Evolutionary conservation across 306 rosid genomes (phyloP).

Genomic region (Hippophae tibetana): DNA sequence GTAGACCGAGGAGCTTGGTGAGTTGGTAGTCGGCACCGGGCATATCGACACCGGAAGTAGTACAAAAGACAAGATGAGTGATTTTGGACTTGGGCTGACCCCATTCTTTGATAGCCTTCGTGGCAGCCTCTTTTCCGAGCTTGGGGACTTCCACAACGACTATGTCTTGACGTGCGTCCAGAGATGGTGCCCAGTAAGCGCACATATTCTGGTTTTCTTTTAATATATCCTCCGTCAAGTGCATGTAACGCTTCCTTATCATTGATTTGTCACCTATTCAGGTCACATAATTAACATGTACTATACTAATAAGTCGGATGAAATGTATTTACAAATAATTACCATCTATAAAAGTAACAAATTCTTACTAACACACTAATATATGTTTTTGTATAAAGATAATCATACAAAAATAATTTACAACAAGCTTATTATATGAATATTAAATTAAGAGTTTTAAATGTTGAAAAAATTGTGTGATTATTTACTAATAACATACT

Average conservation of each 20-base stretch:
- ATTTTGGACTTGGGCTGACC: slow-evolving; percentile 9
- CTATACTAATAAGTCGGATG: too few species aligned
- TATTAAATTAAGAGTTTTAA: too few species aligned
- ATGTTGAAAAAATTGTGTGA: too few species aligned
- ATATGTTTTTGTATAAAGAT: too few species aligned
- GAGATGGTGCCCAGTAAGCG: slow-evolving; percentile 13
- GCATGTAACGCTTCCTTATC: slow-evolving; percentile 10
- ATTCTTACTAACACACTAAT: too few species aligned
- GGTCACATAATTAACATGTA: too few species aligned
- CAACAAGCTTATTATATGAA: too few species aligned
- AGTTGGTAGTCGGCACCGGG: slow-evolving; percentile 22
- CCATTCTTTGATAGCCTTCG: slow-evolving; percentile 6
- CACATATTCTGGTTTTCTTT: slow-evolving; percentile 12
- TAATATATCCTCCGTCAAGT: slow-evolving; percentile 11
- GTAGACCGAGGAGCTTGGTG: slow-evolving; percentile 16
- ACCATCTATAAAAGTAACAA: too few species aligned
- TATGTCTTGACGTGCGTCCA: slow-evolving; percentile 14
- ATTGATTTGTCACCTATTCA: slow-evolving; percentile 1
- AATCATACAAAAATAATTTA: too few species aligned
- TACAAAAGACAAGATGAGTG: slow-evolving; percentile 19
- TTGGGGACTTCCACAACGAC: slow-evolving; percentile 11
- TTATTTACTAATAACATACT: too few species aligned
- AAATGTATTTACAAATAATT: too few species aligned
- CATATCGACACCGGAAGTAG: slow-evolving; percentile 13
- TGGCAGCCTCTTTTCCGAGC: slow-evolving; percentile 19